Conservation (phyloP, 208 protist genomes). For the Leishmania arabica region DNA sequence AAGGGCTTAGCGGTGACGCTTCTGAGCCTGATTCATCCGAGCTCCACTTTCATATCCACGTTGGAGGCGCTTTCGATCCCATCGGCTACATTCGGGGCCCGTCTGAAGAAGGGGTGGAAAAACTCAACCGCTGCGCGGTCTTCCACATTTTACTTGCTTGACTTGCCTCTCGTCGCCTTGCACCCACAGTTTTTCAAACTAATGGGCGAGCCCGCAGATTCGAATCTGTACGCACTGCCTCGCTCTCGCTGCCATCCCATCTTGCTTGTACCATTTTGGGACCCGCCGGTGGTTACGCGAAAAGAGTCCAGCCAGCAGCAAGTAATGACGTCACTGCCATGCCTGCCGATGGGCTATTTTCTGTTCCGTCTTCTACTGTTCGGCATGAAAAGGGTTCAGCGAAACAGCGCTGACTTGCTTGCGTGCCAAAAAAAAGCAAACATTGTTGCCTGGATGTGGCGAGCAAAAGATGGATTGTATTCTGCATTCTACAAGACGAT, state of each 20-base stretch:
- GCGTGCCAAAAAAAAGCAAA: neutral
- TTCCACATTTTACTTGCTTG: slow-evolving; percentile 29
- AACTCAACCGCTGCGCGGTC: slow-evolving; percentile 18
- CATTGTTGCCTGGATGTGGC: slow-evolving; percentile 5
- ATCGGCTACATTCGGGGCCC: slow-evolving; percentile 43
- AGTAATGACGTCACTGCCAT: slow-evolving; percentile 73
- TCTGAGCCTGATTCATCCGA: slow-evolving; percentile 69
- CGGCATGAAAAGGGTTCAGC: slow-evolving; percentile 32
- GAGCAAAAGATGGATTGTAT: neutral
- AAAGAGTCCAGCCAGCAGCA: slow-evolving; percentile 55
- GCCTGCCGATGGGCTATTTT: slow-evolving; percentile 79
- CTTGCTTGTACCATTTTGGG: slow-evolving; percentile 82
- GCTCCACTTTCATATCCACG: slow-evolving; percentile 53
- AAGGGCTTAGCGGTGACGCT: slow-evolving; percentile 52
- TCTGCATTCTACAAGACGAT: slow-evolving; percentile 10
- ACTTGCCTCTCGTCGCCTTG: slow-evolving; percentile 66
- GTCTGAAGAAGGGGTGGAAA: slow-evolving; percentile 64
- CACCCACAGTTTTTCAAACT: slow-evolving; percentile 61
- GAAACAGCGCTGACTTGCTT: slow-evolving; percentile 10
- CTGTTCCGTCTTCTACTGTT: slow-evolving; percentile 70
- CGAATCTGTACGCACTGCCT: slow-evolving; percentile 57
- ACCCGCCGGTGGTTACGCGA: slow-evolving; percentile 73
- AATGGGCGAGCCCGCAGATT: slow-evolving; percentile 49
- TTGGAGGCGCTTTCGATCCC: slow-evolving; percentile 72
- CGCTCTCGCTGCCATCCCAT: slow-evolving; percentile 52